Evolutionary conservation across 768 basidiomycete species (phyloP), one percentile per base, ranked within the genome.

Genomic region (Pisolithus tinctorius): DNA sequence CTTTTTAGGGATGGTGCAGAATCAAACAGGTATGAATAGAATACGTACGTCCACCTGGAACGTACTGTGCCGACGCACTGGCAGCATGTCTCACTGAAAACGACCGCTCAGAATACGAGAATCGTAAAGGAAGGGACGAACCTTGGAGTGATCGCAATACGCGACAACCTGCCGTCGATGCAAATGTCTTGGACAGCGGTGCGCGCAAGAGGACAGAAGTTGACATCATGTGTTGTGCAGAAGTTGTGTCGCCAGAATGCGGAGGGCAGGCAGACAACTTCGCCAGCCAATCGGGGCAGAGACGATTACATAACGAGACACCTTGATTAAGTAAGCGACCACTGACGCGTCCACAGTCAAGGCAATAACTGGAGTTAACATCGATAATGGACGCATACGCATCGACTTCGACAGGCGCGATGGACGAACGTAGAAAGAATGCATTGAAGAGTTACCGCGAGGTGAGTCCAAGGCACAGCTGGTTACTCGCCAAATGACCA

Each of bases 371-470:
- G 13, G 3, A 34, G 20, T 20, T 20, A 2, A 20, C 20, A 20
- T 20, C 20, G 20, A 20, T 20, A 20, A 66, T 66, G 64, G 63
- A 67, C 30, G 45, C 57, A 57, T 63, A 65, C 23, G 45, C 59
- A 57, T 63, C 63, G 26, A 60, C 61, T 44, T 65, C 82, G 8
- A 74, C 83, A 14, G 74, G 73, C 37, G 60, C 66, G 23, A 80
- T 91, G 58, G 89, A 92, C 54, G 79, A 85, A 58, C 80, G 86
- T 51, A 78, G 83, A 62, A 74, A 76, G 55, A 83, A 86, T 71
- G 86, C 87, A 10, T 75, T 92, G 11, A 88, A 82, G 58, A 77
- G 73, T 34, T 92, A 92, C 62, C 77, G 90, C 53, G 86, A 87
- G 53, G 89, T 88, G 57, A 25, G 70, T 60, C 5, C 17, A 29